Conservation (phyloP, 495 filamentous ascomycete species). For the Pyrenopolyporus hunteri region DNA sequence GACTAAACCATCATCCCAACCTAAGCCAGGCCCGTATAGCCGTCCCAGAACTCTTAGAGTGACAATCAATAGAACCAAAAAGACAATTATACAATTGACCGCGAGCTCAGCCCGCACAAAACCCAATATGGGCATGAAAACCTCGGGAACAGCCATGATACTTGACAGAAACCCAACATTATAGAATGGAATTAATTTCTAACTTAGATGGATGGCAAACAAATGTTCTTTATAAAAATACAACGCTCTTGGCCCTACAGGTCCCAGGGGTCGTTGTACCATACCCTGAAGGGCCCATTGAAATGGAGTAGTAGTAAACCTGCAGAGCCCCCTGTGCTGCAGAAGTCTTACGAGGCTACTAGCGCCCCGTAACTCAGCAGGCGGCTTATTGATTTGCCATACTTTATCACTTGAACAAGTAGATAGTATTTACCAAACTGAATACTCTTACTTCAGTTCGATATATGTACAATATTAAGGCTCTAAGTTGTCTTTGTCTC, state of each 20-base stretch:
- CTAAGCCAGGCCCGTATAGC: constrained; percentile 17
- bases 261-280: neutral
- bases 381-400: neutral
- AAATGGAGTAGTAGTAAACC: neutral
- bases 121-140: constrained; percentile 11
- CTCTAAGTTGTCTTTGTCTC: too few relatives aligned
- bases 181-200: neutral
- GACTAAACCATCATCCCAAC: constrained; percentile 18
- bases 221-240: constrained; percentile 11
- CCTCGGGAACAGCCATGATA: constrained; percentile 10
- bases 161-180: neutral
- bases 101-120: constrained; percentile 15
- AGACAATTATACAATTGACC: constrained; percentile 16
- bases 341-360: neutral
- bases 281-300: neutral
- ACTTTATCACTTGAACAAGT: neutral
- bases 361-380: neutral
- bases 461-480: too few relatives aligned
- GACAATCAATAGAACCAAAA: constrained; percentile 10
- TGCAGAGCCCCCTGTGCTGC: neutral
- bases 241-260: neutral
- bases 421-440: neutral
- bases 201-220: neutral
- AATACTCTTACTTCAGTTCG: neutral
- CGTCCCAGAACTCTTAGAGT: constrained; percentile 16